Percentiles rank a stretch among this genome's conserved stretches.
Conservation (phyloP, 768 basidiomycete species). For the Pleurotus cornucopiae region DNA sequence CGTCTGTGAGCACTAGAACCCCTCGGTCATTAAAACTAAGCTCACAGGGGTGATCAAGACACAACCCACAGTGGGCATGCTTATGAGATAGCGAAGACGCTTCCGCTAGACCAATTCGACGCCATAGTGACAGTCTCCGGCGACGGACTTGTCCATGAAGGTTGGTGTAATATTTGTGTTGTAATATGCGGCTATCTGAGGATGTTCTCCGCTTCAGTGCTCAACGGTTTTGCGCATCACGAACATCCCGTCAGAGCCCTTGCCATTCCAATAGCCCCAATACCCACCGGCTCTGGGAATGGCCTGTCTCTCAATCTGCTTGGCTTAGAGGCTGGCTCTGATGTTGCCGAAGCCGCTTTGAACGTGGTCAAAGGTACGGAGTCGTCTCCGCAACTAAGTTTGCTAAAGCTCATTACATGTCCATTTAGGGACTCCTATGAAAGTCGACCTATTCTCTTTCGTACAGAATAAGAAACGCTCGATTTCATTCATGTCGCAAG, state of each 20-base stretch:
- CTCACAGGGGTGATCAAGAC: slow-evolving; percentile 33
- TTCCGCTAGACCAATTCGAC: slow-evolving; percentile 56
- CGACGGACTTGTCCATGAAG: slow-evolving; percentile 79
- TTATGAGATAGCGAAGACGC: slow-evolving; percentile 50
- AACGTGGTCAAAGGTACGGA: slow-evolving; percentile 74
- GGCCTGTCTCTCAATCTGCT: slow-evolving; percentile 70
- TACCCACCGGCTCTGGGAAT: slow-evolving; percentile 84
- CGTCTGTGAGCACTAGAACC: slow-evolving; percentile 41
- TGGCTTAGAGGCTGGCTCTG: slow-evolving; percentile 66
- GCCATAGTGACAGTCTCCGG: slow-evolving; percentile 76
- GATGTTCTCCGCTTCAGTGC: slow-evolving; percentile 22
- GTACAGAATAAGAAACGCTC: slow-evolving; percentile 57
- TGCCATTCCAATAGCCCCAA: slow-evolving; percentile 64
- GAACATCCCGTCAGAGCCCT: slow-evolving; percentile 57
- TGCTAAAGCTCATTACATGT: no score
- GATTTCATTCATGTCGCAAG: slow-evolving; percentile 82
- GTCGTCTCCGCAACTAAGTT: not conserved
- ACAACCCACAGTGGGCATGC: slow-evolving; percentile 66
- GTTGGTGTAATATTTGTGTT: not conserved
- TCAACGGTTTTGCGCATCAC: slow-evolving; percentile 79
- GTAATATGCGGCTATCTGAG: no score
- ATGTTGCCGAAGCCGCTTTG: slow-evolving; percentile 67
- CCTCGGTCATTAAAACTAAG: not conserved
- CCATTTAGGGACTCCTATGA: slow-evolving; percentile 60
- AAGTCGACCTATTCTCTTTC: slow-evolving; percentile 75